Evolutionary conservation across 352 stramenopile genomes (phyloP).

Genomic region (Phytophthora citricola): DNA sequence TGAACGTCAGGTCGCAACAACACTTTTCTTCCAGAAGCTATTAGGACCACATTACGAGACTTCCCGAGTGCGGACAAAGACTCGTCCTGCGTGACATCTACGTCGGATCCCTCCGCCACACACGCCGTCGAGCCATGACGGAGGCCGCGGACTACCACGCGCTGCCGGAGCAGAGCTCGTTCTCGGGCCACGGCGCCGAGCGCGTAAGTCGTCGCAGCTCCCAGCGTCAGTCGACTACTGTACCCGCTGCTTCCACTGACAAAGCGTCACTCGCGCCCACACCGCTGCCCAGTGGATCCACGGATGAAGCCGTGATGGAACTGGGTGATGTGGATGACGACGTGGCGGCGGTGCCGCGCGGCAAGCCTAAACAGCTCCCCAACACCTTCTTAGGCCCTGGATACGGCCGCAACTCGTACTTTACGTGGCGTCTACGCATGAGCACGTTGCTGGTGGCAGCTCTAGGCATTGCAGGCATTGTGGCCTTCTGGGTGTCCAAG

Average conservation of each 20-base stretch:
- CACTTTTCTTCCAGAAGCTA: not conserved
- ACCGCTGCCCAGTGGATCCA: conserved; percentile 29
- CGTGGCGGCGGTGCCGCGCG: conserved; percentile 26
- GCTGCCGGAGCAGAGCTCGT: conserved; percentile 32
- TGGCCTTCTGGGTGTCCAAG: conserved; percentile 48
- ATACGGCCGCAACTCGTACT: conserved; percentile 84
- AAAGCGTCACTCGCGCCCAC: conserved; percentile 28
- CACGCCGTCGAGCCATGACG: conserved; percentile 26
- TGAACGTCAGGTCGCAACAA: conserved; percentile 13
- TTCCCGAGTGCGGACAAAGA: not conserved
- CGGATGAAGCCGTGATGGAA: conserved; percentile 31
- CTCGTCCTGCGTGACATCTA: conserved; percentile 8
- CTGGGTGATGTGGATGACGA: conserved; percentile 27
- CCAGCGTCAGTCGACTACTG: conserved; percentile 11
- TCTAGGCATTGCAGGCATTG: conserved; percentile 53
- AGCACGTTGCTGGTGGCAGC: conserved; percentile 50
- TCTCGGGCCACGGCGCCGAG: conserved; percentile 34
- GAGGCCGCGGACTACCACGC: conserved; percentile 41
- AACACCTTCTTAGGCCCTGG: conserved; percentile 50
- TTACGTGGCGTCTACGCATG: conserved; percentile 66
- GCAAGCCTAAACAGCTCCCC: conserved; percentile 49
- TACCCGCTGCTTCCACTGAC: conserved; percentile 15
- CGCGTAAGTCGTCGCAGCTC: conserved; percentile 32
- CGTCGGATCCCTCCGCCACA: not conserved
- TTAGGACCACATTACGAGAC: conserved; percentile 8